phyloP scores from a whole-genome alignment of 345 rosid genomes.

The Brassica nigra region DNA sequence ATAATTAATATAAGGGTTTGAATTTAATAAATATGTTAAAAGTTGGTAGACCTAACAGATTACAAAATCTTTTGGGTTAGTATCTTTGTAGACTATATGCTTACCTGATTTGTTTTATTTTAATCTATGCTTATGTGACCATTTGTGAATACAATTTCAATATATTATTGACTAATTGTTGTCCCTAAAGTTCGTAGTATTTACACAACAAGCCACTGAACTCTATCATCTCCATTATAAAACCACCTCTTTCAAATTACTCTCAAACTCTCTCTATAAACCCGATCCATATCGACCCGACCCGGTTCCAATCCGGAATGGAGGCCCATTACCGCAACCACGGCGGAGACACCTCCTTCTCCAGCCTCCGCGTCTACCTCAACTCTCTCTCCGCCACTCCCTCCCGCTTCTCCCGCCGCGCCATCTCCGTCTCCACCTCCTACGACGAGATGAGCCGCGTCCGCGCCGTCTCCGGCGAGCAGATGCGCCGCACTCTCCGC shows the following conservation, averaged over 20 bases:
- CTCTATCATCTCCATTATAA: slow-evolving; percentile 29
- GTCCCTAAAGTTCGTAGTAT: not conserved
- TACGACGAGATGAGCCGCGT: slow-evolving; percentile 72
- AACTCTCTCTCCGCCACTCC: slow-evolving; percentile 67
- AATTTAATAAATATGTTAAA: not conserved
- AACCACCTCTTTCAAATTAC: slow-evolving; percentile 16
- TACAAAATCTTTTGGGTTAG: not conserved
- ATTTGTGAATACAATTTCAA: not conserved
- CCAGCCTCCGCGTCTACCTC: slow-evolving; percentile 59
- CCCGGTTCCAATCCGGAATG: slow-evolving; percentile 25
- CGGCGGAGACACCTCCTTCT: slow-evolving; percentile 58
- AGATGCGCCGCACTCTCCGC: slow-evolving; percentile 70
- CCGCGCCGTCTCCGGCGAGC: slow-evolving; percentile 62
- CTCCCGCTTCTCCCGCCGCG: slow-evolving; percentile 66
- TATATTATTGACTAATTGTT: not conserved
- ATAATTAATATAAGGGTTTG: not conserved
- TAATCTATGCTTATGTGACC: slow-evolving; percentile 14
- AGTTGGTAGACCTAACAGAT: not conserved
- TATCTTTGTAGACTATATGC: slow-evolving; percentile 3
- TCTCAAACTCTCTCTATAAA: not conserved
- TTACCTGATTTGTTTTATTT: not conserved
- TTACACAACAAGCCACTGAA: slow-evolving; percentile 25
- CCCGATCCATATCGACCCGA: not conserved
- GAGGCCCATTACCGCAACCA: slow-evolving; percentile 24
- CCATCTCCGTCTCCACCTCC: slow-evolving; percentile 69